Evolutionary conservation across 1,284 basidiomycete genomes (phyloP), one percentile per base, ranked within the genome.

Genomic region (Lentinus polychrous): DNA sequence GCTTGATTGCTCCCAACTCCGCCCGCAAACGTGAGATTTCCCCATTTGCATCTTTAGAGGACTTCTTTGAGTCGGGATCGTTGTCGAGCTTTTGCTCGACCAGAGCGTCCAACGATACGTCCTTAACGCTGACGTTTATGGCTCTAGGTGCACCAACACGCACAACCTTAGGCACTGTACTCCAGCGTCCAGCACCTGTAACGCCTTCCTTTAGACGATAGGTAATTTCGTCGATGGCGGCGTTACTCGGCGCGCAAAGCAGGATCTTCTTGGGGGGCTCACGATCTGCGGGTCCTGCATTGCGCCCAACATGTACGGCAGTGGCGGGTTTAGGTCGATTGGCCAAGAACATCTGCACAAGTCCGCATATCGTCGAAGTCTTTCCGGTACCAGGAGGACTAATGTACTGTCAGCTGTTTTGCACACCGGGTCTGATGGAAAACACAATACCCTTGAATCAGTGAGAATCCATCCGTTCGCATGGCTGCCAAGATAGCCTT

Each of bases 301-400:
- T 60, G 22, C 68, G 71, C 18, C 75, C 78, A 32, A 67, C 69
- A 39, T 72, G 60, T 49, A 87, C 76, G 14, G 71, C 60, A 8
- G 75, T 75, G 24, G 71, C 60, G 2, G 74, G 65, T 22, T 68
- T 70, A 8, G 73, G 66, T 3, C 86, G 79, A 43, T 71, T 76
- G 1, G 84, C 78, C 34, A 95, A 66, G 61, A 90, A 94, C 6
- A 86, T 81, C 35, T 91, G 86, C 2, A 97, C 87, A n/a, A 99
- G 74, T 15, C 91, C 93, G 58, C 93, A 91, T 55, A 99, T 99
- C 0, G 96, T 99, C 44, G 93, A 97, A 8, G 96, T 99, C 70
- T 99, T 99, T 36, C 96, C 96, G 0, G 96, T 99, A 55, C 96
- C 96, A 1, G 96, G 96, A 23, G 96, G 96, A 43, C 94, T 94